These are phyloP conservation scores for Tolypocladium capitatum DNA, from an alignment of 2,329 filamentous ascomycete species.

Conservation along the genomic window DNA sequence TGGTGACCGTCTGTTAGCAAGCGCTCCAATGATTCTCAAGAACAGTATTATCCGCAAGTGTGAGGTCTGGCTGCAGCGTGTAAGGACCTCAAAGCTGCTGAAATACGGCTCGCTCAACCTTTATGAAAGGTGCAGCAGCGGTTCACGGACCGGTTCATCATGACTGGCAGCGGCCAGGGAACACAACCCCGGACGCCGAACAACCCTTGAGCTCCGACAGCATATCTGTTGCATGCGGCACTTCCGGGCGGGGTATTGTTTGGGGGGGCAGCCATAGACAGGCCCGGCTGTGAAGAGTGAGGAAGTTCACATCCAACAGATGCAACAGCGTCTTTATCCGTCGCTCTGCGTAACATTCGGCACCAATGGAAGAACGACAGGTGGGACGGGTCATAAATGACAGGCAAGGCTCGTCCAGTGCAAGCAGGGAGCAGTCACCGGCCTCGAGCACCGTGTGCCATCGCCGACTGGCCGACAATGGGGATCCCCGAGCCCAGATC, in stretches of 20 bases:
- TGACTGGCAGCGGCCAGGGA: neutral
- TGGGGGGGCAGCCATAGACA: neutral
- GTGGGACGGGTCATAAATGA: neutral
- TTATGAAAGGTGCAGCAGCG: neutral
- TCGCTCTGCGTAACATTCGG: neutral
- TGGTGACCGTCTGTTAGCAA: constrained; percentile 8
- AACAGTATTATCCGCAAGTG: neutral
- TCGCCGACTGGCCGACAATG: neutral
- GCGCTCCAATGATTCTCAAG: neutral
- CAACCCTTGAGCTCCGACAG: neutral
- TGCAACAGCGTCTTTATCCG: neutral
- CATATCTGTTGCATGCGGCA: neutral
- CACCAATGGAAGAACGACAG: no score
- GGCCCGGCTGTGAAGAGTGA: neutral
- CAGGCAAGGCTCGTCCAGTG: neutral
- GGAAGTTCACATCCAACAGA: neutral
- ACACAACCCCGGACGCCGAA: neutral
- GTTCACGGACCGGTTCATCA: neutral
- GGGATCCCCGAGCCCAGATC: neutral
- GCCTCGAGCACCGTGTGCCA: neutral
- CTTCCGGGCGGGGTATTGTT: neutral
- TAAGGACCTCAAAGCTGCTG: neutral
- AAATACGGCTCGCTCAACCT: neutral
- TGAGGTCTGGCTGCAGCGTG: neutral
- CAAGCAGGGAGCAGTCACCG: neutral